These are phyloP conservation scores for Patellifolia procumbens DNA, from an alignment of 179 eudicot genomes.

Conservation along the genomic window DNA sequence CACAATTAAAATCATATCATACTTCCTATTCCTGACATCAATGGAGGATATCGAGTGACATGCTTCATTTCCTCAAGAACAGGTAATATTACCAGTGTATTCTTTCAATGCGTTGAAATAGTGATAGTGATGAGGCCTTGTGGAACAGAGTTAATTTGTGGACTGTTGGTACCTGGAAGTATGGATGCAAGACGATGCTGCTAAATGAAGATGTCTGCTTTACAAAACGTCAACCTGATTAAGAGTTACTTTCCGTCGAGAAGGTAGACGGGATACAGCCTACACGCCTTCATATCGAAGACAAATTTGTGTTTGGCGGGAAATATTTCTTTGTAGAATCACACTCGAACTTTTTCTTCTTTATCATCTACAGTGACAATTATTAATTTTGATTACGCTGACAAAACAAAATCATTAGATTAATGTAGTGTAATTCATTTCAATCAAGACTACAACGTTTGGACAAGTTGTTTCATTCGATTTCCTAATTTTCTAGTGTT, in stretches of 20 bases:
- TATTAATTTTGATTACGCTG: background rate
- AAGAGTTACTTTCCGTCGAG: background rate
- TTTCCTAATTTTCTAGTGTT: no score
- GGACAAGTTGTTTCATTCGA: no score
- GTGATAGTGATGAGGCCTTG: constrained; percentile 2
- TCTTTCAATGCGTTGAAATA: background rate
- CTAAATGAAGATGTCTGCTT: no score
- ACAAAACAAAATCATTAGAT: background rate
- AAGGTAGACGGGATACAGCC: background rate
- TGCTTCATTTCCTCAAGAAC: background rate
- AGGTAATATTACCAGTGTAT: background rate
- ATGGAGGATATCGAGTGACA: background rate
- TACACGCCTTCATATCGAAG: background rate
- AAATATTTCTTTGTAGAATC: background rate
- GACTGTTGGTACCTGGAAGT: no score
- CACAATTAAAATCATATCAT: background rate
- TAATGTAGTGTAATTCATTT: background rate
- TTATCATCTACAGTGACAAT: background rate
- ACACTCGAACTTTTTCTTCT: background rate
- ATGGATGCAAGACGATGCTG: background rate
- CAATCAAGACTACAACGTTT: no score
- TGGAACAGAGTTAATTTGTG: background rate
- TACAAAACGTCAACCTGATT: background rate
- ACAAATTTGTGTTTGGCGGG: background rate
- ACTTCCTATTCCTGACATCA: background rate